phyloP scores from a whole-genome alignment of 352 stramenopile species.

The Globisporangium emineosum region DNA sequence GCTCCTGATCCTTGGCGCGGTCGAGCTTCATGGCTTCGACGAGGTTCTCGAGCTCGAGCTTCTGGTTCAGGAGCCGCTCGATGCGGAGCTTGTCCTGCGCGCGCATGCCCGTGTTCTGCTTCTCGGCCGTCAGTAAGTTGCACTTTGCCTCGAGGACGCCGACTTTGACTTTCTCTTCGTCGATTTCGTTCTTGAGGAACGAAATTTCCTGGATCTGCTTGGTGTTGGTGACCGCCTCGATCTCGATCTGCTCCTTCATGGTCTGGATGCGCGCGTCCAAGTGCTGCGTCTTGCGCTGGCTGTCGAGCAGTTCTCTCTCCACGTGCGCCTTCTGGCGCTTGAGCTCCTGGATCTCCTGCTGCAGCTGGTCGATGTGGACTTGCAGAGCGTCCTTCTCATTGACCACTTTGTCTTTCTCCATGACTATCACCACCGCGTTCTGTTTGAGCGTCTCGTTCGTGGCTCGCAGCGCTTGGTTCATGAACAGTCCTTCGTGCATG shows the following conservation, averaged over 20 bases:
- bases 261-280: slow-evolving; percentile 44
- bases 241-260: slow-evolving; percentile 67
- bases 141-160: slow-evolving; percentile 66
- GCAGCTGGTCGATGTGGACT: slow-evolving; percentile 28
- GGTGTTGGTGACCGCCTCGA: slow-evolving; percentile 43
- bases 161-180: slow-evolving; percentile 60
- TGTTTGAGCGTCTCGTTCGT: slow-evolving; percentile 70
- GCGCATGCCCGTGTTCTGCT: slow-evolving; percentile 74
- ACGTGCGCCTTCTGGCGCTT: slow-evolving; percentile 36
- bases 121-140: slow-evolving; percentile 61
- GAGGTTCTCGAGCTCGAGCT: slow-evolving; percentile 65
- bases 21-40: slow-evolving; percentile 59
- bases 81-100: slow-evolving; percentile 80
- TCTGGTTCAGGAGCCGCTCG: slow-evolving; percentile 73
- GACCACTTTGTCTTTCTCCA: slow-evolving; percentile 59
- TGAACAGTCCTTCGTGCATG: slow-evolving; percentile 73
- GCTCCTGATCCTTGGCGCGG: slow-evolving; percentile 59
- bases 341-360: slow-evolving; percentile 29
- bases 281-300: slow-evolving; percentile 42
- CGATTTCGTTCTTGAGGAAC: slow-evolving; percentile 30
- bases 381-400: slow-evolving; percentile 37
- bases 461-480: slow-evolving; percentile 67
- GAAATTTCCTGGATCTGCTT: slow-evolving; percentile 42
- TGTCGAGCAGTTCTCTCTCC: slow-evolving; percentile 51
- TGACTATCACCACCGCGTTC: slow-evolving; percentile 38